Conservation (phyloP, 176 grass and related monocot species). For the Avena insularis region DNA sequence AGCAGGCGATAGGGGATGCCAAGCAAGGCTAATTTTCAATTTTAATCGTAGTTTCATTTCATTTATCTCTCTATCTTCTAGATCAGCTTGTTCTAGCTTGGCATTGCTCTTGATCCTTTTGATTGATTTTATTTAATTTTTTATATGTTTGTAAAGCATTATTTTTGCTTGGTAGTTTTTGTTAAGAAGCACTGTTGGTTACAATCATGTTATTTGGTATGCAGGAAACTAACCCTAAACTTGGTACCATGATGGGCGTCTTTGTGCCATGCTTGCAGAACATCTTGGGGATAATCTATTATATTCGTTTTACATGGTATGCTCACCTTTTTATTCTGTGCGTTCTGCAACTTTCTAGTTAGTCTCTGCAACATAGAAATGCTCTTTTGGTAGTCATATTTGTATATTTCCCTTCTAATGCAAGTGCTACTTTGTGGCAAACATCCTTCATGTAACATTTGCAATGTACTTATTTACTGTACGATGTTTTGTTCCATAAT, state of each 20-base stretch:
- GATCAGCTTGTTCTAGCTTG: neutral
- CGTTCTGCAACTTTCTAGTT: neutral
- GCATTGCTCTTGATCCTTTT: neutral
- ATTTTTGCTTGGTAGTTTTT: neutral
- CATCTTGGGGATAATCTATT: slow-evolving; percentile 99
- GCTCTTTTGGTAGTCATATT: neutral
- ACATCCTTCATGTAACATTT: slow-evolving; percentile 30
- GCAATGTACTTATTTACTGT: neutral
- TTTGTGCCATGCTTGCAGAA: slow-evolving; percentile 98
- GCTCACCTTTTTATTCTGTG: neutral
- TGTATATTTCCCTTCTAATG: neutral
- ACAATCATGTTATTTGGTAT: slow-evolving; percentile 45
- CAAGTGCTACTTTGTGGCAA: neutral
- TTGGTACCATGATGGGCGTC: slow-evolving; percentile 92
- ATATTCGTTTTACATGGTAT: slow-evolving; percentile 96
- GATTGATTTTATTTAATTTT: neutral
- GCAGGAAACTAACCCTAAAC: slow-evolving; percentile 67
- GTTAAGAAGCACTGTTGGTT: neutral
- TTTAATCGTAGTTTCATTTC: neutral
- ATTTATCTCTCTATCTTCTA: neutral
- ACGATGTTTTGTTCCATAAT: neutral
- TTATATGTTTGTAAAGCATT: neutral
- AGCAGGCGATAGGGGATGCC: no score
- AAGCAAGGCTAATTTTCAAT: neutral
- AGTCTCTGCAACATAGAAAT: neutral